Conservation (phyloP, 768 basidiomycete species). For the Auricularia auricula-judae region DNA sequence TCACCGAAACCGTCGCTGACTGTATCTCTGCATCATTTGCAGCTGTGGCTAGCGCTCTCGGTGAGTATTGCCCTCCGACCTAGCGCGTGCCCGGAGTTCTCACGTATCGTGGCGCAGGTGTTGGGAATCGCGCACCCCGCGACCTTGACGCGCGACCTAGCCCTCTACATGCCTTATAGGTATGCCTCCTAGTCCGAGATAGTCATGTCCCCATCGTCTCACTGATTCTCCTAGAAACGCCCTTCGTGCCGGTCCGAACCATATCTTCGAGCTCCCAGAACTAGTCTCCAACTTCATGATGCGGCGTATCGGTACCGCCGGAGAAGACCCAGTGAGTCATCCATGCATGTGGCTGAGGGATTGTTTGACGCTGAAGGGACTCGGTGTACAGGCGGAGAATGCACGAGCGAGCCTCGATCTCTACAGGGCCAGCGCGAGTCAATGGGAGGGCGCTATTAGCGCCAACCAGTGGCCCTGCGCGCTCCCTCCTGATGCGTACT, state of each 20-base stretch:
- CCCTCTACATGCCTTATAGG: slow-evolving; percentile 39
- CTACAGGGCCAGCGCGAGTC: slow-evolving; percentile 38
- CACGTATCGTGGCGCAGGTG: slow-evolving; percentile 23
- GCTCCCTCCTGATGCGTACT: slow-evolving; percentile 21
- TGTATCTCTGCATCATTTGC: background rate
- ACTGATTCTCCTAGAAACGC: slow-evolving; percentile 25
- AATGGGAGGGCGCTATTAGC: slow-evolving; percentile 35
- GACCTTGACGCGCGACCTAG: slow-evolving; percentile 42
- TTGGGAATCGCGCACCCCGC: slow-evolving; percentile 41
- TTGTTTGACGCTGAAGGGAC: background rate
- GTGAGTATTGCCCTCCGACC: slow-evolving; percentile 1
- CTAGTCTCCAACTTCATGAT: background rate
- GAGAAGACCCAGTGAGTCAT: background rate
- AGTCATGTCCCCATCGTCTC: slow-evolving; percentile 30
- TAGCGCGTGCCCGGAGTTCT: background rate
- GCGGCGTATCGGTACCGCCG: background rate
- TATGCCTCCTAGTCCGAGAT: slow-evolving; percentile 22
- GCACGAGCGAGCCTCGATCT: slow-evolving; percentile 41
- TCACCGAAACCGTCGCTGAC: too few species aligned
- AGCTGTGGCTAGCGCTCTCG: slow-evolving; percentile 9
- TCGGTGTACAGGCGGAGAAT: slow-evolving; percentile 29
- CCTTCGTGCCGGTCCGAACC: background rate
- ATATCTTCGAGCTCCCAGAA: background rate
- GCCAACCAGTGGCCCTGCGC: slow-evolving; percentile 43
- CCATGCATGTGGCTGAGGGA: background rate